Conservation (phyloP, 495 filamentous ascomycete genomes). For the Penicillium chermesinum region DNA sequence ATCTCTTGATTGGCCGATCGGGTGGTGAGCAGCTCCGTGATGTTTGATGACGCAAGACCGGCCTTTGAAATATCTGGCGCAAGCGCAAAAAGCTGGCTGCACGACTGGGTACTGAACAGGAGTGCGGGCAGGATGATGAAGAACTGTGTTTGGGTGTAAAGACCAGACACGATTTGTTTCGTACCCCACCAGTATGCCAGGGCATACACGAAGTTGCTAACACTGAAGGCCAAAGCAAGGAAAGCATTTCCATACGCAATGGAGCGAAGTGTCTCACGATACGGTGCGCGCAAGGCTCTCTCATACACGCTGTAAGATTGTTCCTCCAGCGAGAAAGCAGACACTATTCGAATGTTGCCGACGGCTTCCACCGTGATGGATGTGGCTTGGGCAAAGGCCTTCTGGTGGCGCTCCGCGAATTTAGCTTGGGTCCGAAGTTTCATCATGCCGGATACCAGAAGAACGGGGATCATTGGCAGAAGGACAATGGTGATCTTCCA, state of each 20-base stretch:
- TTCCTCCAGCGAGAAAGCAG: constrained; percentile 44
- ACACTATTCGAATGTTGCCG: constrained; percentile 47
- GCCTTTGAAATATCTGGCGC: constrained; percentile 59
- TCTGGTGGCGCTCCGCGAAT: constrained; percentile 55
- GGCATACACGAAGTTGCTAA: constrained; percentile 53
- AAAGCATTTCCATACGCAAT: constrained; percentile 37
- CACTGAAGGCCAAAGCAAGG: constrained; percentile 36
- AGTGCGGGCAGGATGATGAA: constrained; percentile 60
- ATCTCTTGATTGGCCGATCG: constrained; percentile 28
- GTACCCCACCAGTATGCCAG: constrained; percentile 67
- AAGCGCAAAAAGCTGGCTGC: constrained; percentile 61
- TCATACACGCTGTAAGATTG: constrained; percentile 34
- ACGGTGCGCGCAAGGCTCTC: constrained; percentile 31
- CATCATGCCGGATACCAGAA: constrained; percentile 45
- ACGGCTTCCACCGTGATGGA: constrained; percentile 49
- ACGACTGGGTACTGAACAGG: constrained; percentile 55
- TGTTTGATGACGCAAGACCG: constrained; percentile 28
- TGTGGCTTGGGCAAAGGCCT: constrained; percentile 45
- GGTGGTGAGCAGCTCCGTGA: constrained; percentile 30
- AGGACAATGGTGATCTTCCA: constrained; percentile 41
- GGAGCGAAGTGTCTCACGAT: constrained; percentile 42
- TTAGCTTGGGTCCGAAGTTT: constrained; percentile 46
- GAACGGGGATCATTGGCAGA: constrained; percentile 35
- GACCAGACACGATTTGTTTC: constrained; percentile 48
- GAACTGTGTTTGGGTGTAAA: constrained; percentile 56